Evolutionary conservation across 139 green algal genomes (phyloP).

Genomic region (Gonium pectorale): DNA sequence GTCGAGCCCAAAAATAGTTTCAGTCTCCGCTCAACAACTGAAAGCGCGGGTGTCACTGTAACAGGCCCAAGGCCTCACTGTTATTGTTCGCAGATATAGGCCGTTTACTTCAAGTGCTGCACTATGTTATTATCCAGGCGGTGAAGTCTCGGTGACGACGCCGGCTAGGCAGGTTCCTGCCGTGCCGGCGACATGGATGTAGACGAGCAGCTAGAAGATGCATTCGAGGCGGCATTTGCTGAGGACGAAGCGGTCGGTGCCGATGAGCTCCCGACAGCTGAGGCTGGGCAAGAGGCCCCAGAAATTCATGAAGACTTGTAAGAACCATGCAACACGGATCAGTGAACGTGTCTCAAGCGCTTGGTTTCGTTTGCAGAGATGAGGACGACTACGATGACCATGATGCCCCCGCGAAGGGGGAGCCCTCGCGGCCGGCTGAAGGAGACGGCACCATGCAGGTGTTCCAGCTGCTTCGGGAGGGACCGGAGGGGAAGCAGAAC

Average conservation of each 20-base stretch:
- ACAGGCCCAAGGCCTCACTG: too few relatives aligned
- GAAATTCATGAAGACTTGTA: too few relatives aligned
- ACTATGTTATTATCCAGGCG: too few relatives aligned
- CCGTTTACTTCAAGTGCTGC: too few relatives aligned
- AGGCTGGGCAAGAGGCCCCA: not conserved
- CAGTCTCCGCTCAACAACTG: too few relatives aligned
- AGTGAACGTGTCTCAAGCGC: not conserved
- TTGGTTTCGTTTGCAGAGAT: not conserved
- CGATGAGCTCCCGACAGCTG: constrained; percentile 21
- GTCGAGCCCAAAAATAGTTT: too few relatives aligned
- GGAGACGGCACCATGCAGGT: constrained; percentile 9
- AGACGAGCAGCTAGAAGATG: constrained; percentile 34
- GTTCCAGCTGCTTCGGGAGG: constrained; percentile 17
- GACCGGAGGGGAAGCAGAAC: not conserved
- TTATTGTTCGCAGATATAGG: too few relatives aligned
- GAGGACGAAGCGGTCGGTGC: not conserved
- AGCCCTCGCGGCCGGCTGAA: not conserved
- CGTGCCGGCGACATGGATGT: constrained; percentile 7
- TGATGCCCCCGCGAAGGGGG: not conserved
- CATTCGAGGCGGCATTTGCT: constrained; percentile 21
- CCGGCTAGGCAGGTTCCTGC: too few relatives aligned
- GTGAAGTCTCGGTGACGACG: too few relatives aligned
- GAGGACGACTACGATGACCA: constrained; percentile 35
- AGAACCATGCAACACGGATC: not conserved
- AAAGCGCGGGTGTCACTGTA: too few relatives aligned